phyloP scores from a whole-genome alignment of 768 basidiomycete species.

The Suillus lakei region DNA sequence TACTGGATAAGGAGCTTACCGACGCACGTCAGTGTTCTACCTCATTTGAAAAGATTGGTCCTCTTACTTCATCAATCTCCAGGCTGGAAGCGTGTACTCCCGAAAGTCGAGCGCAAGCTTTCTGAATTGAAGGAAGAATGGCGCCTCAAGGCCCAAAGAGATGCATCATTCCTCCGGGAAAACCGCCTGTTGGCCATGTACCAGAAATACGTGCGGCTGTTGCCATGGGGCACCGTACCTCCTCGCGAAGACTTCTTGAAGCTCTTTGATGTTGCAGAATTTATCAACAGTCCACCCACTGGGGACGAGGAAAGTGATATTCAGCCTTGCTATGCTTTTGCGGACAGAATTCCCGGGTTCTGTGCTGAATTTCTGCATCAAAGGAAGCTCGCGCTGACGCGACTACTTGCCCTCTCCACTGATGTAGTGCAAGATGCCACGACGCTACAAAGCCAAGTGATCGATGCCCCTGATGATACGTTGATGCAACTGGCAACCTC shows the following conservation, averaged over 20 bases:
- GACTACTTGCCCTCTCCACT: not conserved
- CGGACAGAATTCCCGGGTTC: not conserved
- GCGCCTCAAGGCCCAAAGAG: not conserved
- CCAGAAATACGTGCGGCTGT: not conserved
- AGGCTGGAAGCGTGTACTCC: slow-evolving; percentile 5
- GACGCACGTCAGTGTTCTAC: not conserved
- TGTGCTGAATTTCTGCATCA: too few relatives aligned
- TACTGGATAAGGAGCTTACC: slow-evolving; percentile 2
- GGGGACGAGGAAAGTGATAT: not conserved
- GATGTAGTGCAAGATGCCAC: not conserved
- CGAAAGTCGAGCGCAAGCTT: slow-evolving; percentile 1
- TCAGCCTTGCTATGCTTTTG: not conserved
- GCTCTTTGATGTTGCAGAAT: not conserved
- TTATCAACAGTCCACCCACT: not conserved
- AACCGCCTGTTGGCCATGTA: not conserved
- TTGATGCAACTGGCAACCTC: not conserved
- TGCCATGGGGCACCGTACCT: not conserved
- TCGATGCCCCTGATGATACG: not conserved
- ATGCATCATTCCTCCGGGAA: not conserved
- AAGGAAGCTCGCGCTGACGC: not conserved
- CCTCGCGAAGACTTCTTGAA: not conserved
- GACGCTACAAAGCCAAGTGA: not conserved
- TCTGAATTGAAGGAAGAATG: slow-evolving; percentile 1
- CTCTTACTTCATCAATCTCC: not conserved
- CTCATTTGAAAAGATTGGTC: too few relatives aligned